Conservation (phyloP, 305 asterid species). For the Fraxinus paxiana region DNA sequence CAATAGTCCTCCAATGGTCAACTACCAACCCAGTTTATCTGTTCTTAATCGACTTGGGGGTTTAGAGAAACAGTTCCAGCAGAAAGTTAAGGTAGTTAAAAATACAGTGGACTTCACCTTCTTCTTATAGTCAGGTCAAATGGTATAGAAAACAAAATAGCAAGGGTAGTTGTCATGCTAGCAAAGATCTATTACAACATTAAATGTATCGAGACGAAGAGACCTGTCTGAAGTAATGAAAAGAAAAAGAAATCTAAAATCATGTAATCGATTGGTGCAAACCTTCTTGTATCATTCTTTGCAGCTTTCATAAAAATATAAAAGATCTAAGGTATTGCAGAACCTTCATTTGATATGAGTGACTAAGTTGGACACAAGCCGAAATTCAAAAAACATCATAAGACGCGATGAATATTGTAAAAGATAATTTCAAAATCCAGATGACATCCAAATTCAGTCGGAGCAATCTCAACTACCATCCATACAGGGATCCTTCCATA, state of each 20-base stretch:
- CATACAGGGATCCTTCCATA: background rate
- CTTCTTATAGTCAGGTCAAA: background rate
- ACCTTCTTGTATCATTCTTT: background rate
- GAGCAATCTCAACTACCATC: background rate
- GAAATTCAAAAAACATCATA: background rate
- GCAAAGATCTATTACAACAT: background rate
- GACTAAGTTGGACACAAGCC: background rate
- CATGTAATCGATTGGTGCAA: background rate
- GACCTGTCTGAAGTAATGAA: background rate
- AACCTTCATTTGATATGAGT: background rate
- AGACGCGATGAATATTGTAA: background rate
- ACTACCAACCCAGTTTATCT: background rate
- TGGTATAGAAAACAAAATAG: background rate
- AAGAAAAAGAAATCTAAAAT: background rate
- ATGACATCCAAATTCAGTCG: background rate
- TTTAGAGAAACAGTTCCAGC: background rate
- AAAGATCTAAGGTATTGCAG: background rate
- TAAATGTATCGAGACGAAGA: background rate
- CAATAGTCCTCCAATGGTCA: conserved; percentile 1
- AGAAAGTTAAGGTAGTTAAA: background rate
- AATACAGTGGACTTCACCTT: background rate
- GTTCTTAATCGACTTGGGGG: background rate
- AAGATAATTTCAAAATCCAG: background rate
- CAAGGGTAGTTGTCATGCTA: background rate
- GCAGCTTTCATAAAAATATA: background rate